These are phyloP conservation scores for Sporothrix sp. DNA, from an alignment of 2,329 filamentous ascomycete species.

Conservation along the genomic window DNA sequence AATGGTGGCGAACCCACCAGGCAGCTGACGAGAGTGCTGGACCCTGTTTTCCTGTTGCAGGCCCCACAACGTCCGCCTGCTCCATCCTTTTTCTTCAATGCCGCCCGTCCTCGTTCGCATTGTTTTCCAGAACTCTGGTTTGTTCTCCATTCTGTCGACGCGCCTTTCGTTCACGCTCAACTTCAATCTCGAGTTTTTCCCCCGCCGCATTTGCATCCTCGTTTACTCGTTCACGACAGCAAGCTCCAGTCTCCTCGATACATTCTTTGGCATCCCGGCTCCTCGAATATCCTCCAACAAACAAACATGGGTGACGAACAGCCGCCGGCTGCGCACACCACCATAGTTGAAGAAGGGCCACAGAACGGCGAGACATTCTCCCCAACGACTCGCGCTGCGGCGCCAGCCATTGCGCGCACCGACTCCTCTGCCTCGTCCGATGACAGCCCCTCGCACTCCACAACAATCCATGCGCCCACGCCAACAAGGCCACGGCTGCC, in stretches of 20 bases:
- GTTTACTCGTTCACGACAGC: not conserved
- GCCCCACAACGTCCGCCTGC: not conserved
- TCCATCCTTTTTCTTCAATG: not conserved
- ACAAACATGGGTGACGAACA: conserved; percentile 6
- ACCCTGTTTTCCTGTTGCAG: conserved; percentile 6
- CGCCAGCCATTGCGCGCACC: conserved; percentile 15
- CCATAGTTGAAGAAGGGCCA: conserved; percentile 5
- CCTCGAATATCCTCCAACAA: no score
- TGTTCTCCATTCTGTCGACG: no score
- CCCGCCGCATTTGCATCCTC: no score
- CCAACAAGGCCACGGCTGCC: conserved; percentile 56
- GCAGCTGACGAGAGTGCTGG: conserved; percentile 5
- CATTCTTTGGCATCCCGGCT: not conserved
- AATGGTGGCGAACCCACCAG: conserved; percentile 1
- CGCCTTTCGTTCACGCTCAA: no score
- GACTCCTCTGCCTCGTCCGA: conserved; percentile 25
- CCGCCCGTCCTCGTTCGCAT: not conserved
- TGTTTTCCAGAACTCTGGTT: no score
- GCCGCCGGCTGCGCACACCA: conserved; percentile 1
- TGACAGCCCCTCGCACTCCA: conserved; percentile 20
- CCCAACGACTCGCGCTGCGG: not conserved
- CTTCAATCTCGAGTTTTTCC: no score
- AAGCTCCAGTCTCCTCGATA: not conserved
- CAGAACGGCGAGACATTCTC: not conserved
- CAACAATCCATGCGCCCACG: conserved; percentile 39